A percentile compares a stretch with the other conserved stretches of the same genome.
Evolutionary conservation across 805 yeast genomes (phyloP).

Genomic region (Candida oleophila): DNA sequence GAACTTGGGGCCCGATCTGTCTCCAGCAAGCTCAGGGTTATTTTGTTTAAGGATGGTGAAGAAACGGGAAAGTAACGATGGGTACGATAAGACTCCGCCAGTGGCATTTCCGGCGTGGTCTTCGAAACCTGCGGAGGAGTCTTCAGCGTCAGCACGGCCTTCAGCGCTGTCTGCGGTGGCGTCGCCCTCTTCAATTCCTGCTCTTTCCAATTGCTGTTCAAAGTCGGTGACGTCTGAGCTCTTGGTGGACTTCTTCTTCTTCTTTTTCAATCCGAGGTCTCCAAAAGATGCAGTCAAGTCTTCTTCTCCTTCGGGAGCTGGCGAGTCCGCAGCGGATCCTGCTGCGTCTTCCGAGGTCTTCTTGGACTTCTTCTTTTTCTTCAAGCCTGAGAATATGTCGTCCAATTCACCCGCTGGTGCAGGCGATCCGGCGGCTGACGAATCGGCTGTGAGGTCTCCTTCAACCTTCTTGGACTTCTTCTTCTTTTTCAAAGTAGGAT

Average conservation of each 20-base stretch:
- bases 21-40: conserved; percentile 98
- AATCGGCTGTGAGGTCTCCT: conserved; percentile 31
- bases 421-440: conserved; percentile 18
- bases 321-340: conserved; percentile 19
- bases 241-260: conserved; percentile 69
- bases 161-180: conserved; percentile 16
- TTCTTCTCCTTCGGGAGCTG: conserved; percentile 11
- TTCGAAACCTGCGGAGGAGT: conserved; percentile 6
- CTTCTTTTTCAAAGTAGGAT: conserved; percentile 74
- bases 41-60: conserved; percentile 83
- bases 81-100: conserved; percentile 66
- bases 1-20: conserved; percentile 85
- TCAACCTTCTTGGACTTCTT: conserved; percentile 58
- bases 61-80: conserved; percentile 76
- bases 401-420: conserved; percentile 34
- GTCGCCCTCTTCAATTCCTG: conserved; percentile 66
- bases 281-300: conserved; percentile 37
- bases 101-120: conserved; percentile 21
- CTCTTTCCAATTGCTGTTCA: conserved; percentile 85
- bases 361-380: conserved; percentile 76
- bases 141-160: conserved; percentile 28
- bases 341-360: conserved; percentile 26
- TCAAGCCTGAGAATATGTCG: conserved; percentile 70
- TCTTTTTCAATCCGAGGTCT: conserved; percentile 56
- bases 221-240: conserved; percentile 69